Evolutionary conservation across 768 basidiomycete genomes (phyloP), one percentile per base, ranked within the genome.

Genomic region (Melanogaster broomeanus): DNA sequence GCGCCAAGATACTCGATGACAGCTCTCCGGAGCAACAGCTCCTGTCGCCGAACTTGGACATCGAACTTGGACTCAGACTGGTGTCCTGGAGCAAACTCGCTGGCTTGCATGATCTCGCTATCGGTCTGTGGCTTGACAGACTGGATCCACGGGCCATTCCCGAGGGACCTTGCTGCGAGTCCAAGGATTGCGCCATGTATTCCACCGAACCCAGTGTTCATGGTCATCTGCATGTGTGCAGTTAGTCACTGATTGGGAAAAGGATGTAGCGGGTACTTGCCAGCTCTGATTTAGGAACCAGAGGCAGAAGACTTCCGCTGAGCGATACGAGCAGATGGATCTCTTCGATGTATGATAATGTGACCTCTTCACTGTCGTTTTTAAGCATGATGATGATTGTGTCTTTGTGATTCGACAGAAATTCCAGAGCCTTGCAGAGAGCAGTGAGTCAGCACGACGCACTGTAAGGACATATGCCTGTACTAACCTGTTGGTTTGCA

Each of bases 381-480:
- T 91, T 87, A 1, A 98, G 76, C 30, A 96, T 74, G 51, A 91
- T 87, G 16, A 90, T 76, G 51, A 96, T 77, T 0, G 93, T 92
- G 45, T 94, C 87, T 18, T 88, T 80, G 60, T 98, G 96, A 41
- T 77, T 84, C 6, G 84, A 80, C 34, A 98, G 63, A 72, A 98
- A 94, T 45, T 89, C 85, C 47, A 90, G 68, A 3, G 87, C 87
- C 90, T 93, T 33, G 37, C 25, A 18, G 49, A 35, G 56, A 42
- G 19, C 34, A 31, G 41, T 33, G 38, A 15, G 10, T 52, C 39
- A 31, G 16, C 7, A 15, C 15, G 4, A n/a, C 24, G 22, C 16
- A 28, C 15, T 45, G 30, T 9, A 48, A 30, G 12, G 6, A 16
- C 31, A 33, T 41, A 30, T 19, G 4, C n/a, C 22, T 22, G 6